Base-by-base conservation (phyloP, 805 yeast species). In the Helenozyma rhizophorensis region DNA sequence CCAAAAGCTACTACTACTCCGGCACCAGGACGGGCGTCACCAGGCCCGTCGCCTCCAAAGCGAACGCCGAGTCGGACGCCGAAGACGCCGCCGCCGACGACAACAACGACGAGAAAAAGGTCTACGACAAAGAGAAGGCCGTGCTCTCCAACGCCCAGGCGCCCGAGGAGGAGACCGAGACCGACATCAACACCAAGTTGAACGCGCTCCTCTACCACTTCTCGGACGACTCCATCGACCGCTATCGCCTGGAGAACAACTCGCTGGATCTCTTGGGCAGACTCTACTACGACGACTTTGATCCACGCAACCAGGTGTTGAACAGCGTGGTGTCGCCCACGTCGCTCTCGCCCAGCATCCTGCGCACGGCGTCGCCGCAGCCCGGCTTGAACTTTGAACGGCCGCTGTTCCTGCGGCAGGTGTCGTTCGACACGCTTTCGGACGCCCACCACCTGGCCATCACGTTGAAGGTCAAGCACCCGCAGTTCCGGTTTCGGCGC, bases 241-340 rank as follows among this genome's bases (percentile, higher is more conserved):
- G 56, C 26, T 65, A 65, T 47, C 53, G 53, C 33, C 52, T 46
- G 32, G 65, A 65, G 35, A 63, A 63, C 45, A 56, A 53, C 37
- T 50, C 60, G 13, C 58, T 62, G 33, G 72, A 66, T 39, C 53
- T 65, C 22, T 39, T 65, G 32, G 72, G 70, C 4, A 42, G 72
- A 32, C 50, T 65, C 9, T 64, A 65, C 44, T 65, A 61, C 38
- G 72, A 66, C 39, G 70, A 65, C 33, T 66, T 53, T 38, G 70
- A 65, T 33, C 54, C 64, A 1, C 67, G 59, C 14, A 39, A 42
- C 28, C 42, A 29, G 28, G 38, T 42, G 6, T 42, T 37, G 8
- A 48, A 39, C 13, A 36, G 41, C 23, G 43, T 43, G 26, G 29
- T 42, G n/a, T 43, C 48, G 3, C 36, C 28, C 18, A 40, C 39